Evolutionary conservation across 2,329 filamentous ascomycete species (phyloP), one percentile per base, ranked within the genome.

Genomic region (Arthrobotrys pseudoclavata): DNA sequence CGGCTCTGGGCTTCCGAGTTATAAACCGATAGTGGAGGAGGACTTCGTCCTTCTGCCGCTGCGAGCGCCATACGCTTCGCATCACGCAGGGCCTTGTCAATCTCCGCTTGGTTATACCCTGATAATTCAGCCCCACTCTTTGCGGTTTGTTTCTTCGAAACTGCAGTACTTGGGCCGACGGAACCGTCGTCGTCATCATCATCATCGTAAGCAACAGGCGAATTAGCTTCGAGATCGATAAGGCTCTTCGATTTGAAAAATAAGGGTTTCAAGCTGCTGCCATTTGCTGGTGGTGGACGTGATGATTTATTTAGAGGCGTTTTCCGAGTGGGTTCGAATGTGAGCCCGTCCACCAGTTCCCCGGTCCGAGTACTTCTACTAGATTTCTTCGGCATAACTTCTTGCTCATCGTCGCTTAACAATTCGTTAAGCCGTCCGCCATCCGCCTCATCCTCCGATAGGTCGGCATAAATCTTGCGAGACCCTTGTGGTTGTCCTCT

Each of bases 301-400:
- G 72, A 76, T 12, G 72, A 66, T 31, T 76, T 76, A 31, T 61
- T 76, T 7, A 76, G 34, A 10, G 66, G 29, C 22, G 67, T 70
- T 40, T 67, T 37, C 24, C 72, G 72, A 29, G 18, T 66, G 13
- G 50, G 42, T 13, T 76, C 72, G 37, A 76, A 76, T 1, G 66
- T 76, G 29, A 78, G 75, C 13, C 75, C 75, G 26, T 72, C 75
- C 2, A 78, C 75, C 24, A 78, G 42, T 26, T 78, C 68, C n/a
- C 75, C 75, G 20, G 75, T 78, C 13, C 75, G 67, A 53, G 47
- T 68, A 37, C 75, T 78, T 48, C 75, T 71, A 9, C 68, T 71
- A 50, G 68, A 64, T 64, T 78, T 78, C 62, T 78, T 72, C 62
- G 61, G 75, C 75, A 76, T 70, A 20, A 76, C 24, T 37, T 78